These are phyloP conservation scores for Phaffomyces opuntiae DNA, from an alignment of 805 yeast species.

Conservation along the genomic window DNA sequence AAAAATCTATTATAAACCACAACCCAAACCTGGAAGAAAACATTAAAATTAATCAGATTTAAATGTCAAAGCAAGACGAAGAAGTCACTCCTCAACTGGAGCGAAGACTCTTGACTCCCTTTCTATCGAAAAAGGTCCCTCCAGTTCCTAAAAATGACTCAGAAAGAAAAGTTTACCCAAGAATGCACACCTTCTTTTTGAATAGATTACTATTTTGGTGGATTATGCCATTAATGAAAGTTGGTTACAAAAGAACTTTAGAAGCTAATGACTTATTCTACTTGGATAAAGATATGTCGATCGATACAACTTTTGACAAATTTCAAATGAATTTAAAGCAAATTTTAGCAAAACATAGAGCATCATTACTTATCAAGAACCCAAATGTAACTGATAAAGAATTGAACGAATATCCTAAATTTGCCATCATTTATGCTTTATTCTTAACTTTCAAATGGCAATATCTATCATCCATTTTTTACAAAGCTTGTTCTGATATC, in stretches of 20 bases:
- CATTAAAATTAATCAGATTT: too few relatives aligned
- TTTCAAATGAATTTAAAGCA: conserved; percentile 30
- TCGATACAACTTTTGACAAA: conserved; percentile 32
- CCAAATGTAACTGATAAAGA: conserved; percentile 33
- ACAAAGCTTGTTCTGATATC: conserved; percentile 39
- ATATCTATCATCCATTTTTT: conserved; percentile 33
- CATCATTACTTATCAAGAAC: conserved; percentile 24
- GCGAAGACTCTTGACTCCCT: conserved; percentile 28
- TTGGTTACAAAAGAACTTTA: conserved; percentile 69
- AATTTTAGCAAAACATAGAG: conserved; percentile 27
- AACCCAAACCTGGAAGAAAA: too few relatives aligned
- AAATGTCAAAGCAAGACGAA: too few relatives aligned
- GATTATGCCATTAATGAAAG: conserved; percentile 53
- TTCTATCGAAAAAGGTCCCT: conserved; percentile 37
- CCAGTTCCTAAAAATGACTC: conserved; percentile 41
- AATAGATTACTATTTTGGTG: conserved; percentile 54
- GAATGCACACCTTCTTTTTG: conserved; percentile 30
- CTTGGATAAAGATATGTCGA: conserved; percentile 35
- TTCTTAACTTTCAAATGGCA: conserved; percentile 43
- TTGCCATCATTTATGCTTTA: conserved; percentile 35
- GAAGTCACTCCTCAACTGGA: conserved; percentile 20
- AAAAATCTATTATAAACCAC: too few relatives aligned
- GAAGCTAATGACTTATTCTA: conserved; percentile 54
- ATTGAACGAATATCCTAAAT: conserved; percentile 34
- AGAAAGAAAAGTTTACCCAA: conserved; percentile 43